A percentile compares a stretch with the other conserved stretches of the same genome.
phyloP scores from a whole-genome alignment of 2,329 filamentous ascomycete genomes.

The Arthrinium phaeospermum region DNA sequence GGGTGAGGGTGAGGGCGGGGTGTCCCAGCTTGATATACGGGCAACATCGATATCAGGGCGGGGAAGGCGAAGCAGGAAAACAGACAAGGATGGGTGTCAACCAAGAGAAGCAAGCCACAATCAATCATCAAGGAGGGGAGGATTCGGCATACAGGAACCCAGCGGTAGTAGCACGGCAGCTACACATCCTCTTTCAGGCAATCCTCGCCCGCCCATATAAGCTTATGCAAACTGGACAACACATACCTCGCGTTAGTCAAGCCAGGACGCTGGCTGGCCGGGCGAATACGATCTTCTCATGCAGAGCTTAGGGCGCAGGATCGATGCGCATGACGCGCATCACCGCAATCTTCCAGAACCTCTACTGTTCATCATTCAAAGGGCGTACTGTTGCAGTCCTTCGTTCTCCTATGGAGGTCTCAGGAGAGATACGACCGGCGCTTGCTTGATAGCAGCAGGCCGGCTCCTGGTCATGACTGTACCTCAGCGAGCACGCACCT shows the following conservation, averaged over 20 bases:
- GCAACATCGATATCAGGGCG: not conserved
- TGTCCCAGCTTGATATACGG: constrained; percentile 10
- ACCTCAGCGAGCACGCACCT: not conserved
- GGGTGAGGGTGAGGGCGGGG: not conserved
- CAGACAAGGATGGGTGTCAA: not conserved
- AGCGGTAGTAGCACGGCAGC: not conserved
- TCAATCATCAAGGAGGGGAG: not conserved
- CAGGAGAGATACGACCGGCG: not conserved
- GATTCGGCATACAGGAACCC: not conserved
- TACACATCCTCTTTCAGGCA: not conserved
- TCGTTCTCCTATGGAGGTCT: not conserved
- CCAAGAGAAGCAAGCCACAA: not conserved
- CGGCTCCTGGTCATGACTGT: not conserved
- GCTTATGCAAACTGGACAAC: not conserved
- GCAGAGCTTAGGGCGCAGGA: not conserved
- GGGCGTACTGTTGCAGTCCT: too few relatives aligned
- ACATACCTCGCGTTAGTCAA: not conserved
- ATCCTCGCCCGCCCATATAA: not conserved
- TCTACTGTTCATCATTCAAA: not conserved
- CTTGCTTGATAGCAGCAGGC: not conserved
- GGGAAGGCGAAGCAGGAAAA: not conserved
- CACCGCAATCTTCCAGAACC: not conserved
- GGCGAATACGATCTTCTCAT: not conserved
- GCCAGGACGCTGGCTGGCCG: not conserved
- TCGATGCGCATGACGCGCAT: not conserved